Evolutionary conservation across 768 basidiomycete species (phyloP).

Genomic region (Suillus spraguei): DNA sequence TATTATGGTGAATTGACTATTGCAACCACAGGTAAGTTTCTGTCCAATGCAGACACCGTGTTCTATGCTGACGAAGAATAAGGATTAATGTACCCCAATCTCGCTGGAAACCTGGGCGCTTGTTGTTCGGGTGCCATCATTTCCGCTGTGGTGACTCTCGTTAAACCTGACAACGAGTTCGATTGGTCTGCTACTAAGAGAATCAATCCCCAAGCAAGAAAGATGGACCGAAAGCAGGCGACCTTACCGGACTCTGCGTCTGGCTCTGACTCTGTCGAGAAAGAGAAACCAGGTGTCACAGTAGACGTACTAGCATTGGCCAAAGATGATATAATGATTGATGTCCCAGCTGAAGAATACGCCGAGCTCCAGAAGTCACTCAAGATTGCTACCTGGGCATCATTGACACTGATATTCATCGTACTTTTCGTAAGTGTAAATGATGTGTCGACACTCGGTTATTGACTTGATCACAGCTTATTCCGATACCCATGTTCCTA

Average conservation of each 20-base stretch:
- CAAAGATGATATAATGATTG: constrained; percentile 9
- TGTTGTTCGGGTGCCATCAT: constrained; percentile 21
- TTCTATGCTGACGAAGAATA: constrained; percentile 4
- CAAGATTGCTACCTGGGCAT: constrained; percentile 20
- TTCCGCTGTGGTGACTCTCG: constrained; percentile 18
- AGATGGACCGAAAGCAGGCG: constrained; percentile 14
- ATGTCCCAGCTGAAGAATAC: constrained; percentile 10
- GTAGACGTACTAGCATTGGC: constrained; percentile 6
- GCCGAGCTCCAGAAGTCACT: constrained; percentile 15
- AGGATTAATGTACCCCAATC: constrained; percentile 21
- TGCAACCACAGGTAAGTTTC: constrained; percentile 14
- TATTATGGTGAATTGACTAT: constrained; percentile 22
- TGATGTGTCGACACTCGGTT: not conserved
- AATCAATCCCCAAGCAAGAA: constrained; percentile 18
- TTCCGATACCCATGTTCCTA: constrained; percentile 22
- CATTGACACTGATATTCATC: constrained; percentile 18
- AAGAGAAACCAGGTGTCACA: constrained; percentile 14
- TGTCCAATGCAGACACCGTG: not conserved
- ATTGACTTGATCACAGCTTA: constrained; percentile 14
- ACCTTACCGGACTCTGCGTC: constrained; percentile 2
- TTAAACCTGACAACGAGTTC: constrained; percentile 22
- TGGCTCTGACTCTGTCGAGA: constrained; percentile 12
- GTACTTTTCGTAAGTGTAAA: constrained; percentile 17
- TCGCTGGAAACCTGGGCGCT: constrained; percentile 21
- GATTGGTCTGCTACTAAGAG: constrained; percentile 23